A percentile compares a stretch with the other conserved stretches of the same genome.
These are phyloP conservation scores for Litsea cubeba DNA, from an alignment of 164 flowering plant genomes.

Conservation along the genomic window DNA sequence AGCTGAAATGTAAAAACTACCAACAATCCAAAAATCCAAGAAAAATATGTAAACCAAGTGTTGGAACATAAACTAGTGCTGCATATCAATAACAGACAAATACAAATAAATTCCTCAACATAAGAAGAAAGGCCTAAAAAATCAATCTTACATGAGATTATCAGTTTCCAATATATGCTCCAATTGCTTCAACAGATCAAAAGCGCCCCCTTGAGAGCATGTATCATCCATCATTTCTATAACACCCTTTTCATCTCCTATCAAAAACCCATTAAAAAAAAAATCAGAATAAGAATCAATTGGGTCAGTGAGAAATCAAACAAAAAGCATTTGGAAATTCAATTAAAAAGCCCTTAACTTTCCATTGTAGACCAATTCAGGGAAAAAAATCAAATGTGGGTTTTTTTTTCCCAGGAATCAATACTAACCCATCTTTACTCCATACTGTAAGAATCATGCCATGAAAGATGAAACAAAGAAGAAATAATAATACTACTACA, in stretches of 20 bases:
- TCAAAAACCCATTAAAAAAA: too few relatives aligned
- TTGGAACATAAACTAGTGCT: not conserved
- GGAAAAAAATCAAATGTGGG: too few relatives aligned
- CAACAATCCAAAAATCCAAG: not conserved
- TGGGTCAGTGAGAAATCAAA: too few relatives aligned
- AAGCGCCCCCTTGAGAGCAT: slow-evolving; percentile 14
- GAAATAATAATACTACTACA: too few relatives aligned
- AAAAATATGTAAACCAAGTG: not conserved
- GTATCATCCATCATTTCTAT: slow-evolving; percentile 1
- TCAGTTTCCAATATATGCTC: slow-evolving; percentile 50
- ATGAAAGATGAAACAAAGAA: too few relatives aligned
- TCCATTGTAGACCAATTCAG: too few relatives aligned
- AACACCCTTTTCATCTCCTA: not conserved
- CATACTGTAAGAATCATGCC: too few relatives aligned
- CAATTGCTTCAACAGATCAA: slow-evolving; percentile 42
- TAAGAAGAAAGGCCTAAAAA: not conserved
- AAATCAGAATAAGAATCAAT: too few relatives aligned
- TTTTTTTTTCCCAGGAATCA: too few relatives aligned
- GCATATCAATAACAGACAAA: not conserved
- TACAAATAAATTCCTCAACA: not conserved
- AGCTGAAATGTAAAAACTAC: not conserved
- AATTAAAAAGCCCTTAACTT: too few relatives aligned
- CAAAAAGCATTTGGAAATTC: too few relatives aligned
- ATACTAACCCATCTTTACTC: too few relatives aligned
- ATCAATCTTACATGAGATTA: slow-evolving; percentile 54